Evolutionary conservation across 108 stramenopile species (phyloP).

Genomic region (Skeletonema potamos): DNA sequence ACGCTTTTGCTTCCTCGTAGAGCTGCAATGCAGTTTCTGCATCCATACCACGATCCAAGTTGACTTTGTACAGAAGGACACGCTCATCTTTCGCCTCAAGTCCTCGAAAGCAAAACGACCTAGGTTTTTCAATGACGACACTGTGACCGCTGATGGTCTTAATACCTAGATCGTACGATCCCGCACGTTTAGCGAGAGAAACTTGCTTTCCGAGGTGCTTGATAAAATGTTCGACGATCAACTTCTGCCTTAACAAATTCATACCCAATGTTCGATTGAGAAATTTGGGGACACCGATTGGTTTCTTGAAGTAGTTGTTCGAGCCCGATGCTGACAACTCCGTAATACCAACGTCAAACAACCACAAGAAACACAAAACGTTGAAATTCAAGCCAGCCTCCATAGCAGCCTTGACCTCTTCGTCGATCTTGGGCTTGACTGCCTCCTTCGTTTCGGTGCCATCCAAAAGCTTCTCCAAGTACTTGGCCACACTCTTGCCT

Average conservation of each 20-base stretch:
- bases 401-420: constrained; percentile 29
- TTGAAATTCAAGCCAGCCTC: constrained; percentile 43
- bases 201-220: constrained; percentile 28
- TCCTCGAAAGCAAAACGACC: constrained; percentile 36
- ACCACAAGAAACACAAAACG: constrained; percentile 17
- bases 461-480: constrained; percentile 16
- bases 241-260: constrained; percentile 25
- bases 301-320: neutral
- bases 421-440: constrained; percentile 37
- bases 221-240: constrained; percentile 34
- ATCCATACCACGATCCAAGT: constrained; percentile 19
- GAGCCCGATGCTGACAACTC: neutral
- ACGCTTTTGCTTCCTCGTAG: constrained; percentile 20
- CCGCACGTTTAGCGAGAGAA: constrained; percentile 18
- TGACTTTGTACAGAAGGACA: constrained; percentile 33
- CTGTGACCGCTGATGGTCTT: constrained; percentile 24
- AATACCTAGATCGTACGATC: constrained; percentile 39
- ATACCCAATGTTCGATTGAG: constrained; percentile 45
- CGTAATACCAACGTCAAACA: constrained; percentile 38
- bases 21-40: constrained; percentile 21
- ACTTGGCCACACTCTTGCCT: constrained; percentile 20
- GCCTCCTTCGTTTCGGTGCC: constrained; percentile 23
- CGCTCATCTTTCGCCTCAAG: constrained; percentile 32
- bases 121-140: constrained; percentile 10
- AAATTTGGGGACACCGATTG: constrained; percentile 28